Base-by-base conservation (phyloP, 2,329 filamentous ascomycete species). In the Aspergillus melleus region DNA sequence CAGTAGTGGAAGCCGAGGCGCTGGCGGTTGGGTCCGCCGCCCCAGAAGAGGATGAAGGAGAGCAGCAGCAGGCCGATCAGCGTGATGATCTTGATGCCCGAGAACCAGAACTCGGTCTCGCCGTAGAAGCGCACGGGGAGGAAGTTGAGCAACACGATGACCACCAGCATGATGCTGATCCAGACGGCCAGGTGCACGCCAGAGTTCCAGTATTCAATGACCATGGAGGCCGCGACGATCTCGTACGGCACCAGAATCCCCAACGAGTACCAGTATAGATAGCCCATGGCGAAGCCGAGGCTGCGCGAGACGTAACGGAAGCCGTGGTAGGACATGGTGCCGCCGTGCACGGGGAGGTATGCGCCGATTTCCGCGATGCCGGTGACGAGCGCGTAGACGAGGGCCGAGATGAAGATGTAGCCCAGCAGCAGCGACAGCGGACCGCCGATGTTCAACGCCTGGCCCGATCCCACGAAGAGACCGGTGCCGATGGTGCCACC, bases 181-280 rank as follows among this genome's bases (percentile, higher is more conserved):
- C 80, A 83, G 6, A 79, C 78, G 1, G 77, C 78, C 6, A 80
- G 72, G 47, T 79, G 76, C 52, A 81, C 74, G 19, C 68, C 67
- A 4, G 75, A 71, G 11, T 75, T 67, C 87, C 87, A 90, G 70
- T 85, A 89, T 61, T 84, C 76, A 61, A 90, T 86, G 30, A 90
- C 79, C n/a, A 89, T 81, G 46, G 84, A 83, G 12, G 86, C 86
- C 8, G 88, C 88, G 0, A 85, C 85, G 61, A 90, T 86, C 73
- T 90, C 88, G 59, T 84, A 82, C 52, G 78, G 80, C 0, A 82
- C 76, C 42, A 80, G 69, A 30, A 83, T 81, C 0, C 79, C 77
- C 52, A 76, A 66, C 1, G 76, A 76, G 55, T 81, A 82, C 80
- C 80, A 82, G 65, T 82, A 81, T 4, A 77, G 66, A 49, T 77